A percentile compares a stretch with the other conserved stretches of the same genome.
These are phyloP conservation scores for Calcarisporium arbuscula DNA, from an alignment of 2,329 filamentous ascomycete genomes.

Conservation along the genomic window DNA sequence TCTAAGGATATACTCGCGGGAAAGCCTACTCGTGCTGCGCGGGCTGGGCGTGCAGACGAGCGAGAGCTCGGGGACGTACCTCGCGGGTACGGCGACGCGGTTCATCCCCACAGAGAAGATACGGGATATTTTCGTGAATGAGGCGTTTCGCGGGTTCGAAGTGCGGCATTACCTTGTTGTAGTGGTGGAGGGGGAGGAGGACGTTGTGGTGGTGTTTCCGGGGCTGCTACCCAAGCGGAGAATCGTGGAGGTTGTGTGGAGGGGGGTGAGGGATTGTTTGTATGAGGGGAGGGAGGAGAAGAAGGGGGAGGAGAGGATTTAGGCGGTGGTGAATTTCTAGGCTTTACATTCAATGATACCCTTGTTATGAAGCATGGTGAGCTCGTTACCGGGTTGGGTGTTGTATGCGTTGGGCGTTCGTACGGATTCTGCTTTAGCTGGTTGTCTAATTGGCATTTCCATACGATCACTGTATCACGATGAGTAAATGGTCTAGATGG, in stretches of 20 bases:
- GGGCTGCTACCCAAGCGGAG: constrained; percentile 64
- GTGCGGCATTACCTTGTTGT: constrained; percentile 85
- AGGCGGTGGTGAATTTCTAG: no score
- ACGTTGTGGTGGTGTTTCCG: constrained; percentile 93
- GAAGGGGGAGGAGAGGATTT: constrained; percentile 16
- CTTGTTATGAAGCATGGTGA: no score
- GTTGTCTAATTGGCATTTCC: no score
- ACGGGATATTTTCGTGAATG: constrained; percentile 88
- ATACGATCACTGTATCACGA: no score
- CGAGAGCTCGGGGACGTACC: constrained; percentile 55
- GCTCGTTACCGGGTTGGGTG: no score
- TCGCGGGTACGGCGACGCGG: constrained; percentile 42
- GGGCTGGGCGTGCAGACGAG: constrained; percentile 88
- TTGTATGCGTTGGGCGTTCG: no score
- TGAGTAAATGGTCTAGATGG: no score
- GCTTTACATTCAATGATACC: no score
- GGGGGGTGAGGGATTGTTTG: constrained; percentile 73
- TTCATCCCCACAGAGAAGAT: constrained; percentile 88
- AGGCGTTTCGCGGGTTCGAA: constrained; percentile 89
- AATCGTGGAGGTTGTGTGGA: constrained; percentile 86
- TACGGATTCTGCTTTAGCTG: no score
- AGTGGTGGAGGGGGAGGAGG: constrained; percentile 80
- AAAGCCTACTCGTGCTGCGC: constrained; percentile 81
- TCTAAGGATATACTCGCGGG: constrained; percentile 52
- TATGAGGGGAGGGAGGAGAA: constrained; percentile 47